Evolutionary conservation across 805 yeast genomes (phyloP).

Genomic region (Lachancea waltii): DNA sequence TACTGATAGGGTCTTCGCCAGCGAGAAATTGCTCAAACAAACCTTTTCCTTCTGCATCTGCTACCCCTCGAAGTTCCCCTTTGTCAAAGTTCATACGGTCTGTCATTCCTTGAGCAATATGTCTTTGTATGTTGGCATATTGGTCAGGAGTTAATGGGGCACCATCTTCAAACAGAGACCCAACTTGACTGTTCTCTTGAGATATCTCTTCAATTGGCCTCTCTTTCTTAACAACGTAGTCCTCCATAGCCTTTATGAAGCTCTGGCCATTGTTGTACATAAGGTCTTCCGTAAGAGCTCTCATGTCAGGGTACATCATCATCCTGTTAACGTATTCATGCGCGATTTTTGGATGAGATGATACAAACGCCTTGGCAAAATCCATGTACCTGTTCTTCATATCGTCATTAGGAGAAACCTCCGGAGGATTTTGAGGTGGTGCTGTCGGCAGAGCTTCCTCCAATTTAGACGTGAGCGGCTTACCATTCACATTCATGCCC

Average conservation of each 20-base stretch:
- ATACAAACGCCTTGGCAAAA: constrained; percentile 29
- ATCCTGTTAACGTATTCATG: constrained; percentile 29
- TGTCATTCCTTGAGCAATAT: constrained; percentile 30
- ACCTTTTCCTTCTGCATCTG: constrained; percentile 26
- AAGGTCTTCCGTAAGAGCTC: constrained; percentile 72
- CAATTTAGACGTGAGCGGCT: too few species aligned
- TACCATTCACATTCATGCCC: too few species aligned
- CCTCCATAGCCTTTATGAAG: constrained; percentile 75
- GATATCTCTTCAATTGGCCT: background rate
- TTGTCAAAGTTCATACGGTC: constrained; percentile 24
- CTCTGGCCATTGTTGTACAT: constrained; percentile 71
- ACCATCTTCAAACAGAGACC: constrained; percentile 28
- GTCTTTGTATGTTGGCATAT: constrained; percentile 27
- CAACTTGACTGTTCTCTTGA: constrained; percentile 14
- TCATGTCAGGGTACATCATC: constrained; percentile 38
- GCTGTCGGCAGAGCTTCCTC: constrained; percentile 1
- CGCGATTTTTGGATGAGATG: constrained; percentile 32
- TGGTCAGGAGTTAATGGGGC: constrained; percentile 28
- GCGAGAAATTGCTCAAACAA: constrained; percentile 28
- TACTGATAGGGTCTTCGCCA: constrained; percentile 26
- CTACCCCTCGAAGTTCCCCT: constrained; percentile 23
- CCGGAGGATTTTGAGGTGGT: background rate
- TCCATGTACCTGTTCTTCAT: constrained; percentile 22
- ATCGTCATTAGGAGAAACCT: constrained; percentile 13
- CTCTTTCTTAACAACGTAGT: constrained; percentile 47